Percentiles rank a stretch among this genome's conserved stretches.
These are phyloP conservation scores for Balansia obtecta DNA, from an alignment of 2,329 filamentous ascomycete species.

Conservation along the genomic window DNA sequence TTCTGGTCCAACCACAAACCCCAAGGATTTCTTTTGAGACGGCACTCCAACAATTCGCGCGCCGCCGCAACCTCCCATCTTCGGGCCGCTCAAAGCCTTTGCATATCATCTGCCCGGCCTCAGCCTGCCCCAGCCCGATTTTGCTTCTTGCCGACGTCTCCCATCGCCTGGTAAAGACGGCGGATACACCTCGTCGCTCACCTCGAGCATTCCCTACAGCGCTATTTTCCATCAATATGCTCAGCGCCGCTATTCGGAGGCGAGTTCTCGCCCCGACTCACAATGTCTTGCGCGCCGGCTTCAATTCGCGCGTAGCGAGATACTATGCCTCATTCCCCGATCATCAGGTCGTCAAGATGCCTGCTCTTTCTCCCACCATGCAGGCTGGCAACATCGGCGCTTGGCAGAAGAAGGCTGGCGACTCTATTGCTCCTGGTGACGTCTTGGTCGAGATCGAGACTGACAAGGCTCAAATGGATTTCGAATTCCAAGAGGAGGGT, in stretches of 20 bases:
- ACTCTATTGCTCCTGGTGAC: constrained; percentile 77
- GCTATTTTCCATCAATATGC: constrained; percentile 33
- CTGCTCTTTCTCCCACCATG: constrained; percentile 96
- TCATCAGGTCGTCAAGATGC: constrained; percentile 95
- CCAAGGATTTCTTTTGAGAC: constrained; percentile 23
- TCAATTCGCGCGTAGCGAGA: constrained; percentile 44
- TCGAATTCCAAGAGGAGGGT: constrained; percentile 98
- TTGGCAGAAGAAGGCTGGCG: constrained; percentile 97
- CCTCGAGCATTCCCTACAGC: constrained; percentile 12
- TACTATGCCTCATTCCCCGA: constrained; percentile 78
- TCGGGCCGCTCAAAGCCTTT: constrained; percentile 3
- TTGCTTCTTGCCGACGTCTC: constrained; percentile 1
- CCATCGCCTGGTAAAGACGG: not conserved
- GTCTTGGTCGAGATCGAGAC: constrained; percentile 98
- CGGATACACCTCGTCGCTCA: not conserved
- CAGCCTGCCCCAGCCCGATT: constrained; percentile 7
- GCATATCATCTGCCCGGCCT: constrained; percentile 9
- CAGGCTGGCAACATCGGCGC: constrained; percentile 87
- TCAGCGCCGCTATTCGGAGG: constrained; percentile 52
- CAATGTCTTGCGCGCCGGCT: constrained; percentile 36
- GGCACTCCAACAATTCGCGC: constrained; percentile 21
- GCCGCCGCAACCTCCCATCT: constrained; percentile 6
- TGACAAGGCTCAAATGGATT: constrained; percentile 99
- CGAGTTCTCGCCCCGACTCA: constrained; percentile 41
- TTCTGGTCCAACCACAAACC: constrained; percentile 23